A percentile compares a stretch with the other conserved stretches of the same genome.
These are phyloP conservation scores for Alloteropsis semialata DNA, from an alignment of 176 grass and related monocot genomes.

Conservation along the genomic window DNA sequence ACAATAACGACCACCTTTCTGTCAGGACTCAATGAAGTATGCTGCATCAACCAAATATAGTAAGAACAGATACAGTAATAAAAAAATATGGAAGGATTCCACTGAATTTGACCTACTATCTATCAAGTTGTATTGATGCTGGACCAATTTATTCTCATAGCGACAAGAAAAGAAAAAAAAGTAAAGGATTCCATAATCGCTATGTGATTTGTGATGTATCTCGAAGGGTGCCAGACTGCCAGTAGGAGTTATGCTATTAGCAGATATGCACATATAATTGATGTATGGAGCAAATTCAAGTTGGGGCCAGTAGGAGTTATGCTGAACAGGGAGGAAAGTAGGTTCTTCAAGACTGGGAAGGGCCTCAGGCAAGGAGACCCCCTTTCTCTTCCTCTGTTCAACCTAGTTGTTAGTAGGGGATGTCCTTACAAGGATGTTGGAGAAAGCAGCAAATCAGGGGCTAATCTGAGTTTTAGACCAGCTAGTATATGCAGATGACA, in stretches of 20 bases:
- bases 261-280: neutral
- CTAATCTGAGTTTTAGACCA: neutral
- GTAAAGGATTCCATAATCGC: neutral
- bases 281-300: neutral
- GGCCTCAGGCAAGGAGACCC: neutral
- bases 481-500: neutral
- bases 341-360: neutral
- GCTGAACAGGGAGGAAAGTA: neutral
- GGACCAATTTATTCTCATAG: neutral
- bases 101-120: neutral
- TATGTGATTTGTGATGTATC: neutral
- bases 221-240: slow-evolving; percentile 1
- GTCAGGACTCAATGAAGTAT: slow-evolving; percentile 93
- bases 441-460: neutral
- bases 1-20: slow-evolving; percentile 80
- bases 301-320: neutral
- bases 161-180: neutral
- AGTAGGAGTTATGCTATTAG: too few species aligned
- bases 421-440: too few species aligned
- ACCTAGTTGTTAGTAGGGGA: too few species aligned
- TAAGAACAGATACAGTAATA: slow-evolving; percentile 3
- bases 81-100: neutral
- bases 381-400: too few species aligned
- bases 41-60: slow-evolving; percentile 58
- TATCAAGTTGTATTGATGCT: neutral